These are phyloP conservation scores for Penicillium egyptiacum DNA, from an alignment of 495 filamentous ascomycete species.

Conservation along the genomic window DNA sequence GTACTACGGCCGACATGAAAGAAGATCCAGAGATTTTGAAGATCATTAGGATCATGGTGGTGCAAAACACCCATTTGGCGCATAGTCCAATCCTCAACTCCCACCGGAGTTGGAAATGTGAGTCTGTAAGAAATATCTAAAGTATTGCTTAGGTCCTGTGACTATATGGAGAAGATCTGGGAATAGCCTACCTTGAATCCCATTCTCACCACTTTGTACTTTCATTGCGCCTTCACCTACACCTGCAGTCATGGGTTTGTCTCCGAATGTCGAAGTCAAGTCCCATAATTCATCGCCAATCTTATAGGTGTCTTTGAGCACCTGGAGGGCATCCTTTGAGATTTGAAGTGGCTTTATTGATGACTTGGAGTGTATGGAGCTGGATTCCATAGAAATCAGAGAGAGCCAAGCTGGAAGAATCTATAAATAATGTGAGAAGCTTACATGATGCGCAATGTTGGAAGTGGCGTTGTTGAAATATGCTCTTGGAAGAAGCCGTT, in stretches of 20 bases:
- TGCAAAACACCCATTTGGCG: constrained; percentile 24
- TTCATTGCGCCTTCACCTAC: constrained; percentile 3
- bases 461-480: background rate
- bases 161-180: background rate
- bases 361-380: constrained; percentile 1
- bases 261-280: constrained; percentile 7
- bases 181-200: background rate
- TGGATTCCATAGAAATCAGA: background rate
- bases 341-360: background rate
- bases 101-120: constrained; percentile 1
- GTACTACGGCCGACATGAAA: constrained; percentile 12
- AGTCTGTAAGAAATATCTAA: constrained; percentile 7
- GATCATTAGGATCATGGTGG: constrained; percentile 14
- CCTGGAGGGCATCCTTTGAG: background rate
- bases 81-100: constrained; percentile 13
- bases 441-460: constrained; percentile 7
- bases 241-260: constrained; percentile 2
- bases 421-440: background rate
- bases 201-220: background rate
- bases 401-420: background rate
- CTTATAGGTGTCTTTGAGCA: background rate
- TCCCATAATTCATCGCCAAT: constrained; percentile 1
- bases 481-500: background rate
- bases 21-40: constrained; percentile 21
- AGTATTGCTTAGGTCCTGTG: background rate